Base-by-base conservation (phyloP, 176 grass and related monocot genomes). In the Alloteropsis semialata region DNA sequence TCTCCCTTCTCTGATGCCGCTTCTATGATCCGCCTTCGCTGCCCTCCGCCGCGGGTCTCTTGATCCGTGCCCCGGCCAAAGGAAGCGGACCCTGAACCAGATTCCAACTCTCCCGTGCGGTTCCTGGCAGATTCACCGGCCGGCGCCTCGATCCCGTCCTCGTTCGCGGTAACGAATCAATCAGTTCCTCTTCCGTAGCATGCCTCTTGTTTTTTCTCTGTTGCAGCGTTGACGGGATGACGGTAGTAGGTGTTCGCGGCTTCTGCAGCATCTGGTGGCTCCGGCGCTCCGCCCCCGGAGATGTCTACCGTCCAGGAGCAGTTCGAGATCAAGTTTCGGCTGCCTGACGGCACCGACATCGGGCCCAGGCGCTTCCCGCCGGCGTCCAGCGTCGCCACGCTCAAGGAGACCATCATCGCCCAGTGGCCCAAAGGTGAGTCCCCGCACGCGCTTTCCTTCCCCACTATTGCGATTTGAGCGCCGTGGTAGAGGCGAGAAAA, bases 381-480 rank as follows among this genome's bases (percentile, higher is more conserved):
- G 48, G 90, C 92, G 29, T 87, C 92, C 72, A 90, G 90, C 44
- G 82, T 94, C 75, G 60, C 89, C 77, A 94, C 87, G 84, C 89
- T 94, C 84, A 94, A 94, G 82, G 92, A 94, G 75, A 84, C 77
- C 87, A 90, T 94, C 87, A 80, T 94, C 65, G 88, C 92, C 41
- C 89, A 94, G 81, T 94, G 92, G 92, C 92, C 92, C 3, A 92
- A 94, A 94, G 92, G 92, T 94, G 43, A 65, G 58, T 13, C 27
- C 25, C 15, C 43, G 42, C 68, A 9, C 43, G 41, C 68, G 41
- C n/a, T 48, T 48, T 46, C 41, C 24, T 42, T 27, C 10, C 65
- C 21, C 65, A 21, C 65, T 0, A 10, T 29, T 25, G 24, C n/a
- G n/a, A 25, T 56, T 15, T 21, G 21, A 30, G 37, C 29, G 75